Conservation (phyloP, 176 grass and related monocot genomes). For the Rhynchospora breviuscula region DNA sequence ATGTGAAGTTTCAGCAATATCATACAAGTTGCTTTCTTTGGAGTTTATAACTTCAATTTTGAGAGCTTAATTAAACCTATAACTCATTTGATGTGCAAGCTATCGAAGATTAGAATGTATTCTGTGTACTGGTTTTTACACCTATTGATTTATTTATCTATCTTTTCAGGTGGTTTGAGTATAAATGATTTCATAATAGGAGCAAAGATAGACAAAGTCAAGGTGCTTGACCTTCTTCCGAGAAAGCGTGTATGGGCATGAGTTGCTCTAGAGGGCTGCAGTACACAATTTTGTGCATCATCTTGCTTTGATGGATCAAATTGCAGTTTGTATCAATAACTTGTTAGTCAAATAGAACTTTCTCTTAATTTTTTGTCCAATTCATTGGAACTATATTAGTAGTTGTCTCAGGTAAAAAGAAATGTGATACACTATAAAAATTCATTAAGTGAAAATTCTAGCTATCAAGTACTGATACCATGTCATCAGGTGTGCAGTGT, state of each 20-base stretch:
- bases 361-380: background rate
- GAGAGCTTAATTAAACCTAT: background rate
- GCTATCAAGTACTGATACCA: background rate
- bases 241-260: conserved; percentile 54
- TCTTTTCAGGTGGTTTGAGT: conserved; percentile 44
- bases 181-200: conserved; percentile 57
- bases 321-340: background rate
- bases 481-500: background rate
- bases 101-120: background rate
- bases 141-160: background rate
- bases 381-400: background rate
- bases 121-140: background rate
- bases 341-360: background rate
- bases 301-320: background rate
- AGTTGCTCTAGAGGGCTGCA: background rate
- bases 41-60: background rate
- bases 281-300: conserved; percentile 10
- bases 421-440: background rate
- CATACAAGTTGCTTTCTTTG: background rate
- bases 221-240: conserved; percentile 37
- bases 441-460: background rate
- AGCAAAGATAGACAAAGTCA: conserved; percentile 45
- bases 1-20: background rate
- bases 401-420: background rate
- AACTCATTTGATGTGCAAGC: background rate